Conservation (phyloP, 2,329 filamentous ascomycete genomes). For the Aspergillus versicolor region DNA sequence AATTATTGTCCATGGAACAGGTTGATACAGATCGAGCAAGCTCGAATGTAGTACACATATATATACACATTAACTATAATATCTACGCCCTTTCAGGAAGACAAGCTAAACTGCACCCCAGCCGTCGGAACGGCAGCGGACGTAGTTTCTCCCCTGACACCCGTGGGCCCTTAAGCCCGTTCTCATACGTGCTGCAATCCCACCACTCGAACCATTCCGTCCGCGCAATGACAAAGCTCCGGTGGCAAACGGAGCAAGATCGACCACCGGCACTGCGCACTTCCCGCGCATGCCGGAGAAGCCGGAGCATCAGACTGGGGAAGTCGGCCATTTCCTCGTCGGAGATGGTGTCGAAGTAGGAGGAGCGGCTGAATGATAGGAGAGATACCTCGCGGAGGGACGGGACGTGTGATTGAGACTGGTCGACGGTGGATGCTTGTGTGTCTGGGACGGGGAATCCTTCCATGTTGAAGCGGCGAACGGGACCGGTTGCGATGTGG, state of each 20-base stretch:
- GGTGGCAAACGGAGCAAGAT: constrained; percentile 41
- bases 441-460: constrained; percentile 23
- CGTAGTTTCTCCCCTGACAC: constrained; percentile 30
- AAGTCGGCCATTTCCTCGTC: constrained; percentile 35
- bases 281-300: constrained; percentile 36
- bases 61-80: not conserved
- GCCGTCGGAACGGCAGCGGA: constrained; percentile 41
- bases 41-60: not conserved
- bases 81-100: constrained; percentile 19
- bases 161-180: constrained; percentile 34
- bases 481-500: constrained; percentile 36
- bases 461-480: constrained; percentile 36
- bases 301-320: constrained; percentile 33
- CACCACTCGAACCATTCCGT: constrained; percentile 48
- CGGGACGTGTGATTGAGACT: constrained; percentile 26
- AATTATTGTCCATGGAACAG: not conserved
- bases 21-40: not conserved
- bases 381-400: constrained; percentile 46
- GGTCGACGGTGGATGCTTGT: not conserved
- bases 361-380: constrained; percentile 37
- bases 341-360: constrained; percentile 37
- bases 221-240: constrained; percentile 42
- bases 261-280: constrained; percentile 39
- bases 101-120: constrained; percentile 44
- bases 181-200: constrained; percentile 42